These are phyloP conservation scores for Royoungia palumana DNA, from an alignment of 768 basidiomycete genomes.

Conservation along the genomic window DNA sequence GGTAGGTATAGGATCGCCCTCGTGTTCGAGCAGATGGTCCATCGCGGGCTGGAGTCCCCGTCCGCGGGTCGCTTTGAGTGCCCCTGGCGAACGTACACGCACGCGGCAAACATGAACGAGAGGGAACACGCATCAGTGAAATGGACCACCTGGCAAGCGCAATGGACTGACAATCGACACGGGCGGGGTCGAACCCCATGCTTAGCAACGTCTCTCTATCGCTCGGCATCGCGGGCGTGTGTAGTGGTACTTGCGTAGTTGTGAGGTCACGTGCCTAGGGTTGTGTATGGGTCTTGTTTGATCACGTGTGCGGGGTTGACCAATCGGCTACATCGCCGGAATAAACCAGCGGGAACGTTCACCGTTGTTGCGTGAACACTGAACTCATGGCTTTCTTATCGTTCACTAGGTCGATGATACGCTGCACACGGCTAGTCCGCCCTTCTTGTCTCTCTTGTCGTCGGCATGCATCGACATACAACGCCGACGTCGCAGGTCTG, in stretches of 20 bases:
- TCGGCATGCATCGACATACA: slow-evolving; percentile 55
- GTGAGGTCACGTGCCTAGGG: too few species aligned
- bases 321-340: too few species aligned
- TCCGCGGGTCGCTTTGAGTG: slow-evolving; percentile 76
- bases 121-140: not conserved
- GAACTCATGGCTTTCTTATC: slow-evolving; percentile 13
- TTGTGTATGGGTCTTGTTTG: too few species aligned
- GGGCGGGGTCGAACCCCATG: slow-evolving; percentile 84
- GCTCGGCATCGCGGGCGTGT: slow-evolving; percentile 42
- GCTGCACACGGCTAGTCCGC: slow-evolving; percentile 2
- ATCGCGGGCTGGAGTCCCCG: slow-evolving; percentile 88
- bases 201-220: slow-evolving; percentile 73
- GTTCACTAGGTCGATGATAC: slow-evolving; percentile 10
- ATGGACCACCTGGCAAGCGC: too few species aligned
- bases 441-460: not conserved
- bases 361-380: not conserved
- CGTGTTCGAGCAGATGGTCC: slow-evolving; percentile 85
- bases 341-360: too few species aligned
- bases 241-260: too few species aligned
- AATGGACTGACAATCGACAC: slow-evolving; percentile 79
- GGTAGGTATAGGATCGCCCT: slow-evolving; percentile 71
- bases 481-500: slow-evolving; percentile 68
- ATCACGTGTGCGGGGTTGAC: too few species aligned
- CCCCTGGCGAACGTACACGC: slow-evolving; percentile 53
- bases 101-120: too few species aligned